A percentile compares a stretch with the other conserved stretches of the same genome.
Evolutionary conservation across 1,139 yeast genomes (phyloP).

Genomic region (Candida dubliniensis): DNA sequence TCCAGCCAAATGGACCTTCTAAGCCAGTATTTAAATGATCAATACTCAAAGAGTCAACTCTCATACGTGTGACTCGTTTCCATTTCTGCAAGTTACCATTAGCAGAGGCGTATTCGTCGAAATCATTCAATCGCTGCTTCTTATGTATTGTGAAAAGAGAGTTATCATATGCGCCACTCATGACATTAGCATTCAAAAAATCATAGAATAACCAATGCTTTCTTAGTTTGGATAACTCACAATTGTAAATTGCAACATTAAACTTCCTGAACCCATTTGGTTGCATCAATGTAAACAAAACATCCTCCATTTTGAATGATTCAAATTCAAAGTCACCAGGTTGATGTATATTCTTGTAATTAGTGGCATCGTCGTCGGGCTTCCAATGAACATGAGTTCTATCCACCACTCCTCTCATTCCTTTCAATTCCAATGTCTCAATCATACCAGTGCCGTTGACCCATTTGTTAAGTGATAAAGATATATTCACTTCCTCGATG

Average conservation of each 20-base stretch:
- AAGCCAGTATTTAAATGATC: conserved; percentile 90
- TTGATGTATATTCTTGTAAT: conserved; percentile 67
- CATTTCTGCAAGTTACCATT: conserved; percentile 27
- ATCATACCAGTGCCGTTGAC: conserved; percentile 85
- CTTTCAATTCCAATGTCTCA: conserved; percentile 78
- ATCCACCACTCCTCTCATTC: conserved; percentile 89
- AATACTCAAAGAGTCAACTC: conserved; percentile 81
- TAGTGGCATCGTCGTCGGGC: conserved; percentile 77
- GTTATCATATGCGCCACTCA: conserved; percentile 91
- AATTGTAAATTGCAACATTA: conserved; percentile 80
- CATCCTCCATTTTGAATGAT: conserved; percentile 78
- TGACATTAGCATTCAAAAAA: conserved; percentile 75
- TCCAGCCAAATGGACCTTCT: conserved; percentile 97
- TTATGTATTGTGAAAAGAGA: conserved; percentile 90
- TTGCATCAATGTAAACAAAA: conserved; percentile 75
- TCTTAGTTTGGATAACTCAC: conserved; percentile 75
- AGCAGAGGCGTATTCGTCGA: conserved; percentile 11
- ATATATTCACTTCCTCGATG: conserved; percentile 79
- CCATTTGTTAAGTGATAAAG: conserved; percentile 83
- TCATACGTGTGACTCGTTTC: conserved; percentile 70
- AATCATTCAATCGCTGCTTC: conserved; percentile 57
- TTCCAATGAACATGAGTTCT: conserved; percentile 85
- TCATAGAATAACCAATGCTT: conserved; percentile 94
- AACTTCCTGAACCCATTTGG: conserved; percentile 82
- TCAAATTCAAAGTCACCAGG: conserved; percentile 96